Evolutionary conservation across 2,329 filamentous ascomycete genomes (phyloP).

Genomic region (Claviceps sp.): DNA sequence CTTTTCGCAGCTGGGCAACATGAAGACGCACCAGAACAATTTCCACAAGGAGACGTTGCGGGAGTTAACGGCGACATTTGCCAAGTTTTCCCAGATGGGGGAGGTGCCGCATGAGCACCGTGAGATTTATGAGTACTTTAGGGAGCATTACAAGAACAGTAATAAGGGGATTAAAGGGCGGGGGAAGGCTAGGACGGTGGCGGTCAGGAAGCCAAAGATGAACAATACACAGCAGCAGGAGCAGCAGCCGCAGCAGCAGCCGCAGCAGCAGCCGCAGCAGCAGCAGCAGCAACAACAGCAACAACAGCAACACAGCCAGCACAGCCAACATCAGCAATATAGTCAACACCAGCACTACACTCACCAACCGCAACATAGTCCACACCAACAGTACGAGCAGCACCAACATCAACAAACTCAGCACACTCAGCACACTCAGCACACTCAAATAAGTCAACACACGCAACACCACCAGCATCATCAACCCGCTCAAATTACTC

Average conservation of each 20-base stretch:
- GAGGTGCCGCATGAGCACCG: constrained; percentile 51
- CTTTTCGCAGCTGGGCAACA: constrained; percentile 82
- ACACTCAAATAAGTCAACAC: neutral
- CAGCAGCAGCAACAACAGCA: neutral
- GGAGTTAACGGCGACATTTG: constrained; percentile 57
- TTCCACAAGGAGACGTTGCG: constrained; percentile 70
- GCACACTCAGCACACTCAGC: neutral
- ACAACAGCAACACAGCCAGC: neutral
- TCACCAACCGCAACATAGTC: neutral
- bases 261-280: neutral
- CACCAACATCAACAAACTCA: neutral
- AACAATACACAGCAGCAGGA: constrained; percentile 6
- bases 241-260: neutral
- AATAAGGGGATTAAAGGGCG: constrained; percentile 98
- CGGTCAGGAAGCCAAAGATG: constrained; percentile 18
- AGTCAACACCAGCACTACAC: neutral
- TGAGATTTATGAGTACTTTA: constrained; percentile 75
- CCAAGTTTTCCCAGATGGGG: constrained; percentile 43
- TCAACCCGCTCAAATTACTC: neutral
- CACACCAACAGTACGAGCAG: neutral
- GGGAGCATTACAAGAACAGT: constrained; percentile 84
- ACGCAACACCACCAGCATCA: neutral
- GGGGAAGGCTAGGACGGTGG: constrained; percentile 67
- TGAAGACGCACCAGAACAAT: constrained; percentile 94
- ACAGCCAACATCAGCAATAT: neutral